Base-by-base conservation (phyloP, 1,284 basidiomycete species). In the Malassezia globosa region DNA sequence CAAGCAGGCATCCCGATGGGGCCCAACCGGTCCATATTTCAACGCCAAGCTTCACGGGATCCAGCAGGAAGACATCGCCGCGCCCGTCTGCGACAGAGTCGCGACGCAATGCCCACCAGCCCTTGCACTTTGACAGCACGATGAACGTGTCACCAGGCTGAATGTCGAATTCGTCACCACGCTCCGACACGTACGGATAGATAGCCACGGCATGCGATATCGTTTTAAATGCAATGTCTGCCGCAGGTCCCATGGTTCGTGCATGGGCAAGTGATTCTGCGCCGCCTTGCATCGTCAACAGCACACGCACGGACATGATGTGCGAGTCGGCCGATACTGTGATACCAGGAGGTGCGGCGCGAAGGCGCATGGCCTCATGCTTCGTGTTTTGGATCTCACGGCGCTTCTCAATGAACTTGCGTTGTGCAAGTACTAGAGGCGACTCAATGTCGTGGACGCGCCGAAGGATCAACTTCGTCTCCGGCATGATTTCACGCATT, bases 31-130 rank as follows among this genome's bases (percentile, higher is more conserved):
- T 66, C 23, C 54, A 48, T 23, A 62, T 46, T 8, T 48, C 48
- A 21, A 48, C 40, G 13, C 13, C 19, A 19, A 22, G 24, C n/a
- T 50, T 37, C 24, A 26, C 33, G 18, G 18, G 7, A 11, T 13
- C 7, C 13, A 22, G 21, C 3, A 52, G 4, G 33, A 33, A 71
- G 58, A 88, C 80, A 42, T 82, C 75, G 11, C 89, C 89, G 5
- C 81, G 79, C 2, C 88, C 89, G 37, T 81, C 81, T 19, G 84
- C 83, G 18, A 54, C 45, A 1, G 65, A 49, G 72, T 97, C 94
- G 26, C 86, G 81, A 69, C 96, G 89, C 3, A 97, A 92, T 27
- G 95, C 85, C 88, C 92, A 99, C 94, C 94, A 97, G 0, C 94
- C 94, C 55, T 90, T 83, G 13, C 88, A 84, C 56, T 92, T 83